phyloP scores from a whole-genome alignment of 768 basidiomycete species.

The Auricularia heimuer region DNA sequence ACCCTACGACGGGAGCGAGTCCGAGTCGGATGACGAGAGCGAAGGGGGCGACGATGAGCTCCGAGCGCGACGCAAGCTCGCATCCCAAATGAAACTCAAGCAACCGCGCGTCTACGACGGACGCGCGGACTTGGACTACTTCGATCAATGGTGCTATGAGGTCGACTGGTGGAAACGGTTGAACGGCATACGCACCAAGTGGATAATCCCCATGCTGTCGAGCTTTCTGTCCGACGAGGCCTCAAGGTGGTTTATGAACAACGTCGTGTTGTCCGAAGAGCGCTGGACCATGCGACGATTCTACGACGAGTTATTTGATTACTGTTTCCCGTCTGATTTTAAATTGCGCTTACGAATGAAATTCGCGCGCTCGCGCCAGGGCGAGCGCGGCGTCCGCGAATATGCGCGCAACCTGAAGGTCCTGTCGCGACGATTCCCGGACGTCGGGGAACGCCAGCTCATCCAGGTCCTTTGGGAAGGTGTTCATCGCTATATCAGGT shows the following conservation, averaged over 20 bases:
- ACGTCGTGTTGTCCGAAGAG: constrained; percentile 17
- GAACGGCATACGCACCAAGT: no score
- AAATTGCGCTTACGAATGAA: constrained; percentile 17
- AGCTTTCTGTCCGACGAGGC: no score
- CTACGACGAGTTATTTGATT: constrained; percentile 25
- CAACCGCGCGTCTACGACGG: no score
- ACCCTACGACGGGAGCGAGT: no score
- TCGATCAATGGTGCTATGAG: no score
- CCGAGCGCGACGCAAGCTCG: no score
- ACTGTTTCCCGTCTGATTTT: constrained; percentile 28
- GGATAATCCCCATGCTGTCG: no score
- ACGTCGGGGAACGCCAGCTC: constrained; percentile 16
- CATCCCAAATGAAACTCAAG: no score
- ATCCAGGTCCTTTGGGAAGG: constrained; percentile 29
- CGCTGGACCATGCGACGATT: constrained; percentile 22
- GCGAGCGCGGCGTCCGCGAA: constrained; percentile 18
- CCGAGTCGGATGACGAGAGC: no score
- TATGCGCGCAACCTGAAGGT: constrained; percentile 27
- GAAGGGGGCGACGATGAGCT: neutral
- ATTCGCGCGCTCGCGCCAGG: constrained; percentile 17
- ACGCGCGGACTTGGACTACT: no score
- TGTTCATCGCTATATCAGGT: constrained; percentile 16
- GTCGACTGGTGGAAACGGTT: no score
- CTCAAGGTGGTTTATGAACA: constrained; percentile 14
- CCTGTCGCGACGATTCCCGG: constrained; percentile 10